A percentile compares a stretch with the other conserved stretches of the same genome.
Evolutionary conservation across 2,329 filamentous ascomycete genomes (phyloP).

Genomic region (Fusarium incarnatum): DNA sequence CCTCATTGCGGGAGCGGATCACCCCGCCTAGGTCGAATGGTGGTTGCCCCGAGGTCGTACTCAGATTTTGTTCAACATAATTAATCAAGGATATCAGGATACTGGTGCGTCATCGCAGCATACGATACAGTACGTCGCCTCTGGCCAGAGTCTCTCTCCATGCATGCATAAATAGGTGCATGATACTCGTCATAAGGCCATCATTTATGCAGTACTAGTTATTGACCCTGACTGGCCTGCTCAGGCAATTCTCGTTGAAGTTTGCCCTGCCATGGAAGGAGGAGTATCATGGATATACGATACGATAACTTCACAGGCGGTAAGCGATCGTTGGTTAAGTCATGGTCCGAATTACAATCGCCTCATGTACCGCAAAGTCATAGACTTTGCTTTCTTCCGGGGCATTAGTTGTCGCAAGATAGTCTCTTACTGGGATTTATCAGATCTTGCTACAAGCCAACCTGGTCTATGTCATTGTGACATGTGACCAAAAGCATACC

Average conservation of each 20-base stretch:
- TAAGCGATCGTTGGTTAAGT: background rate
- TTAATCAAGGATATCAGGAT: conserved; percentile 11
- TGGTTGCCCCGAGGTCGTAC: conserved; percentile 21
- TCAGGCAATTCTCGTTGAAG: background rate
- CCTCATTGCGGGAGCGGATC: conserved; percentile 19
- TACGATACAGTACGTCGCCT: background rate
- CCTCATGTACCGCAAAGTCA: background rate
- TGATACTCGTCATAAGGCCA: conserved; percentile 12
- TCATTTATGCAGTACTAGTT: conserved; percentile 2
- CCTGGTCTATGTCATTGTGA: conserved; percentile 20
- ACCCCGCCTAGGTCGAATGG: conserved; percentile 33
- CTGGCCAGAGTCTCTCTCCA: conserved; percentile 7
- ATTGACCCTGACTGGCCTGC: background rate
- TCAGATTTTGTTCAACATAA: conserved; percentile 26
- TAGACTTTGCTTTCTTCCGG: background rate
- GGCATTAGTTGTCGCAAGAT: conserved; percentile 1
- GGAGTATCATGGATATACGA: conserved; percentile 8
- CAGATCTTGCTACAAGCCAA: conserved; percentile 21
- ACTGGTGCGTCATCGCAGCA: conserved; percentile 22
- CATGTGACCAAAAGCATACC: conserved; percentile 11
- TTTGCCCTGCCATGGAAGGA: conserved; percentile 5
- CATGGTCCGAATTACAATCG: background rate
- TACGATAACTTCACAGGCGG: background rate
- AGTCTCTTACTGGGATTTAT: conserved; percentile 20
- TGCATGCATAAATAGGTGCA: conserved; percentile 21